Percentiles rank a stretch among this genome's conserved stretches.
Conservation (phyloP, 1,284 basidiomycete genomes). For the Naganishia cerealis region DNA sequence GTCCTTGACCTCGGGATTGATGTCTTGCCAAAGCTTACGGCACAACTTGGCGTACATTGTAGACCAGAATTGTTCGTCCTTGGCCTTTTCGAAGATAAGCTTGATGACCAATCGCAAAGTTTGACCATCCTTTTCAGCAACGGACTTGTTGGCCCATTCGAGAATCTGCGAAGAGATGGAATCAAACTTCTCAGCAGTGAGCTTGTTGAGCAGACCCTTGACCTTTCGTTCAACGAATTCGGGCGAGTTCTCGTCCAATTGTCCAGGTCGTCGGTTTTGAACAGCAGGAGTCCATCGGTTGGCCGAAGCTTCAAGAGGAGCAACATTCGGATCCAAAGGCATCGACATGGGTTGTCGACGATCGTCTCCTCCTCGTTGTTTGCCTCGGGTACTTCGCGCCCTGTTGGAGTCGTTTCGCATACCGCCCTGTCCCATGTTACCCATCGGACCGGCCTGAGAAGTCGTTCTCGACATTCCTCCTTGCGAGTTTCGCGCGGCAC, state of each 20-base stretch:
- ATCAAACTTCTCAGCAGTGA: conserved; percentile 95
- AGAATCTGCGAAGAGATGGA: conserved; percentile 91
- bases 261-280: conserved; percentile 52
- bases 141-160: conserved; percentile 88
- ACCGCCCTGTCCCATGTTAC: conserved; percentile 40
- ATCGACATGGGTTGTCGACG: conserved; percentile 42
- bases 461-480: conserved; percentile 68
- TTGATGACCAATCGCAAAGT: conserved; percentile 94
- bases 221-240: conserved; percentile 90
- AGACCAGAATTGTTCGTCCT: conserved; percentile 90
- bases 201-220: conserved; percentile 89
- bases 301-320: conserved; percentile 70
- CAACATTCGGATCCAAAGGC: conserved; percentile 59
- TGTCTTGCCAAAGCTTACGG: conserved; percentile 86
- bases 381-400: conserved; percentile 44
- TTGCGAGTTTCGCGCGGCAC: conserved; percentile 52
- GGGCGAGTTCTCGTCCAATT: conserved; percentile 66
- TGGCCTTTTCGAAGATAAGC: conserved; percentile 95
- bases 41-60: conserved; percentile 96
- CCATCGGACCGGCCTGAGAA: conserved; percentile 63
- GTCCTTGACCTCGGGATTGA: conserved; percentile 82
- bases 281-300: conserved; percentile 73
- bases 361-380: conserved; percentile 48
- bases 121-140: conserved; percentile 86
- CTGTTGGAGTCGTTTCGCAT: conserved; percentile 35